Evolutionary conservation across 73 alveolate genomes (phyloP).

Genomic region (Stentor coeruleus): DNA sequence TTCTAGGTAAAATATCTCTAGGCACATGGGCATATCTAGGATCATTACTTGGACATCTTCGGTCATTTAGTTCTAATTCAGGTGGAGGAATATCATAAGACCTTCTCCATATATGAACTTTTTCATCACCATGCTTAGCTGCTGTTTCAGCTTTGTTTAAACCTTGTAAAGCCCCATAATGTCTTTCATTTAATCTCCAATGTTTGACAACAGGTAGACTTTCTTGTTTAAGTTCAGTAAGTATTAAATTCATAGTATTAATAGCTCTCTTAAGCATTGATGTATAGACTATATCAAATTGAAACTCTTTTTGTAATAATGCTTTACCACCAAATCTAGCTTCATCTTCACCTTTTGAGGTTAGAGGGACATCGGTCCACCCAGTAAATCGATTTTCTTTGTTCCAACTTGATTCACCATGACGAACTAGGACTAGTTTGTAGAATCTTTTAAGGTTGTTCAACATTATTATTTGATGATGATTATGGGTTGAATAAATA

Average conservation of each 20-base stretch:
- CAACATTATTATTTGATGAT: too few relatives aligned
- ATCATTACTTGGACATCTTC: conserved; percentile 50
- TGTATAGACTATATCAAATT: conserved; percentile 89
- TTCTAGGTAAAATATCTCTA: conserved; percentile 85
- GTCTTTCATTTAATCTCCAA: conserved; percentile 93
- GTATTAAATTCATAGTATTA: conserved; percentile 37
- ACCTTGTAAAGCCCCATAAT: conserved; percentile 95
- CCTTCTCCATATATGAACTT: too few relatives aligned
- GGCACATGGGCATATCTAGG: conserved; percentile 73
- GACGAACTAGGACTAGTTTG: conserved; percentile 44
- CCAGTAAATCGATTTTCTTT: conserved; percentile 89
- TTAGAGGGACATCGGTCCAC: conserved; percentile 97
- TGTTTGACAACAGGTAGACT: conserved; percentile 79
- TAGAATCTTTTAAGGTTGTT: conserved; percentile 25
- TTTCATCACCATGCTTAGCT: too few relatives aligned
- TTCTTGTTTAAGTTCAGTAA: conserved; percentile 70
- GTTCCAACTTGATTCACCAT: conserved; percentile 68
- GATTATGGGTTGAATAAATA: too few relatives aligned
- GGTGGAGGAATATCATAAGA: conserved; percentile 76
- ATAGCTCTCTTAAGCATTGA: conserved; percentile 92
- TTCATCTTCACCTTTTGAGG: conserved; percentile 62
- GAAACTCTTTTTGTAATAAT: conserved; percentile 44
- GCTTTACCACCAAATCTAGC: conserved; percentile 30
- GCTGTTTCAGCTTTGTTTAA: conserved; percentile 88
- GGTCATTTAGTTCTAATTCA: conserved; percentile 89